Evolutionary conservation across 148 eudicot genomes (phyloP), one percentile per base, ranked within the genome.

Genomic region (Persicaria maculosa): DNA sequence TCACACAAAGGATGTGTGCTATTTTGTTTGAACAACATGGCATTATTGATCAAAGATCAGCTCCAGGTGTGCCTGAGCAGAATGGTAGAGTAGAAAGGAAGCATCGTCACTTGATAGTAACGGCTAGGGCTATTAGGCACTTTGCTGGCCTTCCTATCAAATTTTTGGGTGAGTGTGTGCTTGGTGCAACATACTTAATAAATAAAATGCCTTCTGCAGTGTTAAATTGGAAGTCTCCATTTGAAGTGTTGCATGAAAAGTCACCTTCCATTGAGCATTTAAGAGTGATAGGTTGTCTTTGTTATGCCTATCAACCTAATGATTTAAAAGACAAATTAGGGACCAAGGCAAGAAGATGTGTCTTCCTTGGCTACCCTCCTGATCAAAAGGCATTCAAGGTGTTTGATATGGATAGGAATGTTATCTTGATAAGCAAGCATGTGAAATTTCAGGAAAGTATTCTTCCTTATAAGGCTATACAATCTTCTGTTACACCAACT

Each of bases 1-100:
- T 54, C 19, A 15, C 16, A 22, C 4, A 15, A 54, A 1, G 6
- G 1, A 11, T 54, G 6, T 5, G 17, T 54, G 0, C 1, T 4
- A 0, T 15, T 15, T 3, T 54, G 0, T 2, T 54, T 2, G 6
- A 14, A 1, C 4, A 15, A 6, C 15, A 54, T 11, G 59, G 19
- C 6, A 54, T 54, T 54, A 0, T 54, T n/a, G 19, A 54, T 54
- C 5, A 16, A 4, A 54, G 4, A n/a, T 15, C 59, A 0, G 6
- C 19, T 15, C 19, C 59, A 0, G 17, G 19, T 7, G 7, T 5
- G 1, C 59, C 59, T 16, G 6, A 54, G 16, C 20, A 54, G 59
- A 54, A 54, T 16, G 59, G 20, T 0, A 4, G 59, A 2, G 78
- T 52, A 3, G 73, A 76, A 5, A 52, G 73, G 11, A 76, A 76